Percentiles rank a stretch among this genome's conserved stretches.
Evolutionary conservation across 2,329 filamentous ascomycete genomes (phyloP).

Genomic region (Aspergillus tubingensis): DNA sequence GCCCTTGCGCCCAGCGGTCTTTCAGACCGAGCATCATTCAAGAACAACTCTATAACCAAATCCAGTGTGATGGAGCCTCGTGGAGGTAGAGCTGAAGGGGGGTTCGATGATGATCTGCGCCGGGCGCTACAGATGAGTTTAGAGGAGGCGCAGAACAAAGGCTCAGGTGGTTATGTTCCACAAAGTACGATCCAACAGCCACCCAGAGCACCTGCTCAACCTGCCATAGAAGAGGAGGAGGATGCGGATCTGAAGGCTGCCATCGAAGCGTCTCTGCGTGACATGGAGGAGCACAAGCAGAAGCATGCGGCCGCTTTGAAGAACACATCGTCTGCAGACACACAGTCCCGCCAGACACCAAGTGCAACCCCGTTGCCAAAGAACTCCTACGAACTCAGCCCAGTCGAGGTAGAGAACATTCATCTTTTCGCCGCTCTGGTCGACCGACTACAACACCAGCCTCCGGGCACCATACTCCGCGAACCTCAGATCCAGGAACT

Average conservation of each 20-base stretch:
- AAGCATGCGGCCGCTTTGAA: conserved; percentile 82
- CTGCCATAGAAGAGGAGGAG: conserved; percentile 69
- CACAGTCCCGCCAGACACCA: conserved; percentile 52
- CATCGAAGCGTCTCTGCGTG: conserved; percentile 88
- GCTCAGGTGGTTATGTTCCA: conserved; percentile 69
- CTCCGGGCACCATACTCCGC: conserved; percentile 90
- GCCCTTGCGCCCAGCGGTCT: conserved; percentile 46
- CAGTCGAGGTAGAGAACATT: conserved; percentile 95
- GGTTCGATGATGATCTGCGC: conserved; percentile 93
- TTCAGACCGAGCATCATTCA: conserved; percentile 43
- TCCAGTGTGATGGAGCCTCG: conserved; percentile 86
- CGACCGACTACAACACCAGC: conserved; percentile 90
- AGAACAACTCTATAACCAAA: conserved; percentile 59
- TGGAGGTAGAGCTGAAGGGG: conserved; percentile 81
- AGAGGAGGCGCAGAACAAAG: conserved; percentile 81
- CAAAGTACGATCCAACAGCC: conserved; percentile 54
- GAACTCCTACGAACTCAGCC: conserved; percentile 91
- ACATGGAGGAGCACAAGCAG: conserved; percentile 98
- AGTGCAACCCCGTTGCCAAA: conserved; percentile 64
- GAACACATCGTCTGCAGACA: conserved; percentile 66
- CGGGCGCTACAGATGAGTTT: conserved; percentile 94
- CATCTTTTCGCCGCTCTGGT: conserved; percentile 93
- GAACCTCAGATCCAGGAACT: conserved; percentile 98
- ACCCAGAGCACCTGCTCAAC: conserved; percentile 47
- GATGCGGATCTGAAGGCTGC: conserved; percentile 92